A percentile compares a stretch with the other conserved stretches of the same genome.
phyloP scores from a whole-genome alignment of 805 yeast genomes.

The Yarrowia sp. region DNA sequence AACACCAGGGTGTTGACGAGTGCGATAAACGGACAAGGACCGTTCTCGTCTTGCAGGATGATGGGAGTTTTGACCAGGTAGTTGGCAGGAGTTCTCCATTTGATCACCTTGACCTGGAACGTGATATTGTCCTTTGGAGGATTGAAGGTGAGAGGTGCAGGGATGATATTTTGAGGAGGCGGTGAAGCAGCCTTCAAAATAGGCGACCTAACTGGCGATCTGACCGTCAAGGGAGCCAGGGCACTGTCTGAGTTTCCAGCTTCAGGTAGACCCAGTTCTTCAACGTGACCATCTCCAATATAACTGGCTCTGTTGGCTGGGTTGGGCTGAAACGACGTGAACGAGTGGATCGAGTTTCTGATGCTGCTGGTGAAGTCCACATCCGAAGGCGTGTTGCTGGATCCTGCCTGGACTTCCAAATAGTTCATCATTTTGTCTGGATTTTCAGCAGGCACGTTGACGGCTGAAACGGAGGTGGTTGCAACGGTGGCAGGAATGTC shows the following conservation, averaged over 20 bases:
- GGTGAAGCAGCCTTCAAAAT: conserved; percentile 2
- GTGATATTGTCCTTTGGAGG: conserved; percentile 33
- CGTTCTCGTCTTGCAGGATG: conserved; percentile 78
- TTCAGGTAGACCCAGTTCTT: neutral
- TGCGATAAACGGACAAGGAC: conserved; percentile 89
- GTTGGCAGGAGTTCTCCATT: conserved; percentile 26
- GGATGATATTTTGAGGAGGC: conserved; percentile 14
- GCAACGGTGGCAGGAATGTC: conserved; percentile 11
- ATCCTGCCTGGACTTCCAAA: conserved; percentile 3
- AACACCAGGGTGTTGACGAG: conserved; percentile 72
- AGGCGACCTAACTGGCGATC: conserved; percentile 12
- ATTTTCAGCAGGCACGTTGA: neutral
- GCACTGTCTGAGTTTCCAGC: conserved; percentile 12
- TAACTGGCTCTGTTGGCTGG: conserved; percentile 23
- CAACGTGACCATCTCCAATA: conserved; percentile 13
- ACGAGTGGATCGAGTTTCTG: conserved; percentile 23
- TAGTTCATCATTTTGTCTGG: conserved; percentile 8
- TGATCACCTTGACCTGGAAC: conserved; percentile 19
- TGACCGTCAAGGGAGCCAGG: conserved; percentile 23
- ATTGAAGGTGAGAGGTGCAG: conserved; percentile 23
- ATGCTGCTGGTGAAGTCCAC: conserved; percentile 1
- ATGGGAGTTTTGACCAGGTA: conserved; percentile 49
- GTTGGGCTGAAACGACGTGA: conserved; percentile 20
- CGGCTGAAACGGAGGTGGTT: neutral
- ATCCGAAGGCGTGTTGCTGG: conserved; percentile 9